Evolutionary conservation across 495 filamentous ascomycete genomes (phyloP), one percentile per base, ranked within the genome.

Genomic region (Haplographium delicatum): DNA sequence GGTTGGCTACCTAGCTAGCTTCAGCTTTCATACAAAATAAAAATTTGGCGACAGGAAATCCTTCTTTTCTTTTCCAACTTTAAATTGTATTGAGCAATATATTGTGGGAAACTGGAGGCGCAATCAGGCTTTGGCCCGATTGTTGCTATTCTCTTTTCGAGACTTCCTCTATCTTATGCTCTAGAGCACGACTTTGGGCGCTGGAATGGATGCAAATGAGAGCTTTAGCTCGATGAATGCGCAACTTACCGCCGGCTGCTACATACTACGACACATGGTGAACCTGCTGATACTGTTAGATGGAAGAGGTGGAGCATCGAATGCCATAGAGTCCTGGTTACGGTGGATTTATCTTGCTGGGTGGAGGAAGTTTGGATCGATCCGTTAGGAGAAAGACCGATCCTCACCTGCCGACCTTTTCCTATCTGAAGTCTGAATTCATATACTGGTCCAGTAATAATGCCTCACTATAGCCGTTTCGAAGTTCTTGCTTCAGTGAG

Each of bases 91-190:
- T 50, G 42, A 27, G 51, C 47, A 49, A 43, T 74, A 79, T 94
- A 91, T 95, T 91, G 89, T 96, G 85, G 89, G 86, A 79, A 73
- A 73, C 67, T 69, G 72, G 69, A 68, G 50, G 63, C 66, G 53
- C 57, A 56, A 64, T 65, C 61, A 53, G 33, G 33, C 50, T 60
- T 59, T 62, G 57, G 63, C 54, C 55, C 56, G 56, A 63, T 64
- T 65, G 56, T 46, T 51, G 66, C 62, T 62, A 60, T 61, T 61
- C n/a, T n/a, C n/a, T n/a, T n/a, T 60, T 72, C 68, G 70, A 74
- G 74, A 74, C 66, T 60, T 74, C 74, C 76, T 80, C 76, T 79
- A 80, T 80, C 72, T 70, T 75, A 71, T 78, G 72, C 68, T 68
- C 75, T 68, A 80, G 75, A 80, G 66, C 51, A 71, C 74, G 19